Conservation (phyloP, 139 green algal genomes). For the Nannochloris sp. region DNA sequence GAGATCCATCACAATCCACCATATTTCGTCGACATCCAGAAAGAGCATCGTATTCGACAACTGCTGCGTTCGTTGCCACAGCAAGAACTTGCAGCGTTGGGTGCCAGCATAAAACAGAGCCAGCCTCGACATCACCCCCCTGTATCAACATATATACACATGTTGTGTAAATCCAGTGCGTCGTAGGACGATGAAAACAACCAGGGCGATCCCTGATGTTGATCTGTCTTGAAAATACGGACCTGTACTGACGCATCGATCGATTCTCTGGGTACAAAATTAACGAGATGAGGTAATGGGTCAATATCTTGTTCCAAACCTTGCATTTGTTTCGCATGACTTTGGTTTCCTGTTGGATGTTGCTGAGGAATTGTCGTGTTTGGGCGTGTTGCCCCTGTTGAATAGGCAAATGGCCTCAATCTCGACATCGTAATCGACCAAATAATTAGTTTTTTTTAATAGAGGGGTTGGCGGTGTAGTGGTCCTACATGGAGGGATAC, state of each 20-base stretch:
- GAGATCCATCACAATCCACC: conserved; percentile 17
- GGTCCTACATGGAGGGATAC: too few relatives aligned
- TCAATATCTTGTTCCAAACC: conserved; percentile 7
- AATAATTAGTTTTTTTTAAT: too few relatives aligned
- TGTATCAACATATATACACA: neutral
- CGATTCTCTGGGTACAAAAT: conserved; percentile 5
- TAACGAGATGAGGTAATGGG: neutral
- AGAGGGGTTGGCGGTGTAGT: too few relatives aligned
- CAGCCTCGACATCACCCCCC: conserved; percentile 3
- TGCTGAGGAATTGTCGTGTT: too few relatives aligned
- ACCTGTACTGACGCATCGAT: conserved; percentile 11
- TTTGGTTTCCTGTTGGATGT: neutral
- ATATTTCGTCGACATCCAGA: conserved; percentile 22
- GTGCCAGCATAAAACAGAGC: conserved; percentile 9
- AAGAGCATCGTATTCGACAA: conserved; percentile 28
- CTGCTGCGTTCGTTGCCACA: conserved; percentile 9
- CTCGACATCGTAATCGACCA: too few relatives aligned
- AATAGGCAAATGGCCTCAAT: too few relatives aligned
- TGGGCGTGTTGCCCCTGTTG: too few relatives aligned
- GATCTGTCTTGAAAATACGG: neutral
- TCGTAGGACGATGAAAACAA: neutral
- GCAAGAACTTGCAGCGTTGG: conserved; percentile 7
- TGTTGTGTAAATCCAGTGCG: neutral
- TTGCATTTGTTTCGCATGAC: conserved; percentile 2
- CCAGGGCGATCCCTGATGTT: neutral